Conservation (phyloP, 768 basidiomycete genomes). For the Suillus weaverae region DNA sequence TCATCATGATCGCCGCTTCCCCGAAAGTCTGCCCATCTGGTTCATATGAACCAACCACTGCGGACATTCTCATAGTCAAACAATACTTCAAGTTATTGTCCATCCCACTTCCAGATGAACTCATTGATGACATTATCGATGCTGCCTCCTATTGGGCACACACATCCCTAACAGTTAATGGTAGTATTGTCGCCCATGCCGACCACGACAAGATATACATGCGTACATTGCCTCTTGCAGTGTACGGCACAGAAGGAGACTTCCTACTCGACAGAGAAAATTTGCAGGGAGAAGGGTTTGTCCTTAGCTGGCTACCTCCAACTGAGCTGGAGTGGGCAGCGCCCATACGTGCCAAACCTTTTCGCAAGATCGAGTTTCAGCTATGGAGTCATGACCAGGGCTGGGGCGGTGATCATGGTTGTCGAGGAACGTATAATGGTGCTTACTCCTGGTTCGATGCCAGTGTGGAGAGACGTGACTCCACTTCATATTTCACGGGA, state of each 20-base stretch:
- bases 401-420: background rate
- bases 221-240: conserved; percentile 11
- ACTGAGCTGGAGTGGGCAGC: background rate
- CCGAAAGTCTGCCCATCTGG: background rate
- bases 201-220: conserved; percentile 3
- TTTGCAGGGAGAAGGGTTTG: background rate
- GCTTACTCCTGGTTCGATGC: conserved; percentile 6
- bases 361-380: conserved; percentile 9
- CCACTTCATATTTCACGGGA: background rate
- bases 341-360: background rate
- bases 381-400: conserved; percentile 10
- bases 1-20: background rate
- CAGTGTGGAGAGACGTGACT: background rate
- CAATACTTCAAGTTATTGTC: conserved; percentile 1
- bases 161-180: background rate
- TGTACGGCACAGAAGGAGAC: conserved; percentile 4
- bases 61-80: conserved; percentile 7
- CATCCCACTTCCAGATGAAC: background rate
- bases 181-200: background rate
- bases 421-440: background rate
- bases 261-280: background rate
- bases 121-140: conserved; percentile 11
- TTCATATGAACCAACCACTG: conserved; percentile 3
- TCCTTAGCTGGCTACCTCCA: background rate
- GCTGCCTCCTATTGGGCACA: conserved; percentile 33